phyloP scores from a whole-genome alignment of 2,329 filamentous ascomycete genomes.

The Xylaria digitata region DNA sequence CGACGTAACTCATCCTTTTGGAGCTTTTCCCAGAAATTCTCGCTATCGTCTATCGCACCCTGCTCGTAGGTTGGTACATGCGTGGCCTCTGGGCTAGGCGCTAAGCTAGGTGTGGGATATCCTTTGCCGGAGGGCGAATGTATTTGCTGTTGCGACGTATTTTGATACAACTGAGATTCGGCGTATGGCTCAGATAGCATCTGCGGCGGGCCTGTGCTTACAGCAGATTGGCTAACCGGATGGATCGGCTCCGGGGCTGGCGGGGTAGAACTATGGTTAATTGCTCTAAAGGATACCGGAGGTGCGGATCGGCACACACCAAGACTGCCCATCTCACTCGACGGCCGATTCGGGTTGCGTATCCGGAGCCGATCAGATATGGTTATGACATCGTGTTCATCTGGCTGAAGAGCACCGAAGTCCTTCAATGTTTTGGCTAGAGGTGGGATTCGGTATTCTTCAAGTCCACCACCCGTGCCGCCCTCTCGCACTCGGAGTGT shows the following conservation, averaged over 20 bases:
- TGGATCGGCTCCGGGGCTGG: slow-evolving; percentile 35
- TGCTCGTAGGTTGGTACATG: slow-evolving; percentile 33
- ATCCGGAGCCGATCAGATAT: slow-evolving; percentile 47
- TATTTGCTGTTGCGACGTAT: slow-evolving; percentile 26
- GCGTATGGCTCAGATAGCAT: slow-evolving; percentile 38
- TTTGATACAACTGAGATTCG: slow-evolving; percentile 42
- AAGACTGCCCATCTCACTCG: slow-evolving; percentile 44
- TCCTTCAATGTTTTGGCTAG: slow-evolving; percentile 56
- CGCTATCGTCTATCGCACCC: slow-evolving; percentile 27
- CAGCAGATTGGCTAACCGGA: slow-evolving; percentile 24
- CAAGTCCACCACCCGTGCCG: slow-evolving; percentile 62
- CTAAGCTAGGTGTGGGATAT: slow-evolving; percentile 38
- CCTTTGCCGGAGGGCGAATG: slow-evolving; percentile 28
- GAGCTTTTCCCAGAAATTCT: slow-evolving; percentile 42
- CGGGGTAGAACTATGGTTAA: slow-evolving; percentile 49
- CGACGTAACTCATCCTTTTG: slow-evolving; percentile 41
- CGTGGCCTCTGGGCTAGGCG: slow-evolving; percentile 33
- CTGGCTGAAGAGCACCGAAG: slow-evolving; percentile 55
- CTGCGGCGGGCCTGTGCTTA: slow-evolving; percentile 20
- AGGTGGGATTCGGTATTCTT: slow-evolving; percentile 61
- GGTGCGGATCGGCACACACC: slow-evolving; percentile 46
- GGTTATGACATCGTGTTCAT: slow-evolving; percentile 49
- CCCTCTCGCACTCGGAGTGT: slow-evolving; percentile 56
- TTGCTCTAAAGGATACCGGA: slow-evolving; percentile 55
- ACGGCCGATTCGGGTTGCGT: slow-evolving; percentile 49